Evolutionary conservation across 345 rosid genomes (phyloP), one percentile per base, ranked within the genome.

Genomic region (Populus simonii): DNA sequence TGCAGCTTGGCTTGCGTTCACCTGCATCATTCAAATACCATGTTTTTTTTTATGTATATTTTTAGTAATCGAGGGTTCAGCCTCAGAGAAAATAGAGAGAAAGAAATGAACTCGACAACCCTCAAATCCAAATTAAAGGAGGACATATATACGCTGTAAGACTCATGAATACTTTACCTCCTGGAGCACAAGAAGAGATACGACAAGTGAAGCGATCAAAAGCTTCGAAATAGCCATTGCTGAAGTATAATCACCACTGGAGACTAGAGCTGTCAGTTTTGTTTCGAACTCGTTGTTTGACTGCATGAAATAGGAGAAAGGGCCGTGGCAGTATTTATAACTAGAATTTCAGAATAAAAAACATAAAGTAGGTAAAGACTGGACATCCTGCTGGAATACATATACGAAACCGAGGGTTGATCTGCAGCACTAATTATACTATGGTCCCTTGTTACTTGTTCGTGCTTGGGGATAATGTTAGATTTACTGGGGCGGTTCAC

Each of bases 211-310:
- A 51, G 29, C 18, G 6, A 35, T 33, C 31, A 72, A 12, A 17
- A 31, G 47, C 80, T 84, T 87, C 23, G 86, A 76, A 36, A 81
- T 59, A 51, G 89, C 88, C 96, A 89, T 89, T 45, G 62, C 72
- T 8, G 16, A 5, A 55, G 23, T 35, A 8, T 23, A 8, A n/a
- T 20, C 18, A 20, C 4, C 8, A n/a, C 61, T 8, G 1, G 61
- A 22, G 65, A 23, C 5, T 11, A 2, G 47, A 43, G 47, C 29
- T 23, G 10, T 10, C 3, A 10, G 5, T 59, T 3, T 10, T n/a
- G 29, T n/a, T 23, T 11, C 29, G 65, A 23, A n/a, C 65, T 59
- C 29, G 5, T 59, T 3, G 65, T n/a, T 23, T 59, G 29, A n/a
- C n/a, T 68, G 29, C 66, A 53, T 49, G 39, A 43, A n/a, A 35